Evolutionary conservation across 1,139 yeast species (phyloP).

Genomic region (Nakaseomyces nivariensis): DNA sequence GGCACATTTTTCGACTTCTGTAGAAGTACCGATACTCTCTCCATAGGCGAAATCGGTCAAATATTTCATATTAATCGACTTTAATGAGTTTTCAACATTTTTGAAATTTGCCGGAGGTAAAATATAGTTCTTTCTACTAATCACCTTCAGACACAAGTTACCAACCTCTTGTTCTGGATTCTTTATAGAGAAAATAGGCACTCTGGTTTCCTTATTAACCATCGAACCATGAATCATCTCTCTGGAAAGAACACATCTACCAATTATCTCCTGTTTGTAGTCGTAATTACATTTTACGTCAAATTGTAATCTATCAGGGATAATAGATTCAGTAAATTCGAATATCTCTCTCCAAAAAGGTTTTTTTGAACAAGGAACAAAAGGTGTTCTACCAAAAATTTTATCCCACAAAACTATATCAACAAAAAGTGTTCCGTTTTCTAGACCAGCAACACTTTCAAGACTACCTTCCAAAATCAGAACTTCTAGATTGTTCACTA

Average conservation of each 20-base stretch:
- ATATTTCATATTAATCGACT: constrained; percentile 29
- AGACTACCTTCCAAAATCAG: constrained; percentile 65
- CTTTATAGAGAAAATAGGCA: constrained; percentile 25
- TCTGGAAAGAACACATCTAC: constrained; percentile 48
- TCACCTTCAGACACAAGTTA: constrained; percentile 46
- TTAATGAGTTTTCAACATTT: constrained; percentile 50
- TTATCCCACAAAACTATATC: constrained; percentile 53
- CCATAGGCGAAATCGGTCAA: constrained; percentile 3
- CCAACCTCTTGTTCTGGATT: constrained; percentile 38
- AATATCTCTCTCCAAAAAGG: constrained; percentile 72
- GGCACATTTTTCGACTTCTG: constrained; percentile 36
- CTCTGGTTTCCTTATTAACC: constrained; percentile 28
- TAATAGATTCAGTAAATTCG: constrained; percentile 45
- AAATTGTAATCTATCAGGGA: constrained; percentile 45
- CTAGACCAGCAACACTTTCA: background rate
- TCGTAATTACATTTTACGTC: constrained; percentile 37
- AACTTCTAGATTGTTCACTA: constrained; percentile 43
- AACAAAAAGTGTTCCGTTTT: constrained; percentile 40
- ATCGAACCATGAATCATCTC: constrained; percentile 35
- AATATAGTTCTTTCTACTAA: constrained; percentile 47
- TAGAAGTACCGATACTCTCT: constrained; percentile 20
- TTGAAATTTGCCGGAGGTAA: constrained; percentile 50
- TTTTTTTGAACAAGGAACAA: constrained; percentile 38
- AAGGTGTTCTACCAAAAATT: constrained; percentile 62
- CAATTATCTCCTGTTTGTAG: constrained; percentile 30